phyloP scores from a whole-genome alignment of 257 asterid genomes.

The Plectranthus barbatus region DNA sequence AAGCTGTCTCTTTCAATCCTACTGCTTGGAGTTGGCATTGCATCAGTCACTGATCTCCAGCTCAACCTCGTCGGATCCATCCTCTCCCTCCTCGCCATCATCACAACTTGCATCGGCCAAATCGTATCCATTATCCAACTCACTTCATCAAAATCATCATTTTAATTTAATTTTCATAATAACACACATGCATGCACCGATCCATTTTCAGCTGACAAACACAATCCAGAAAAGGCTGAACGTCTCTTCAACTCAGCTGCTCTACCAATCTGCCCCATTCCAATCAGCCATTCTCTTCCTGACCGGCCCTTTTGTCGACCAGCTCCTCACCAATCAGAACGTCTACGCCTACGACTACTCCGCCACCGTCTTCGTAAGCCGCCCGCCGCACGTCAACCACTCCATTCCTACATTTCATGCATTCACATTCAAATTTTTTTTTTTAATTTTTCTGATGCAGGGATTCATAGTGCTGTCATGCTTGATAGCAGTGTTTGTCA shows the following conservation, averaged over 20 bases:
- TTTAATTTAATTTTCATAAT: too few species aligned
- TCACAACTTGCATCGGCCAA: slow-evolving; percentile 89
- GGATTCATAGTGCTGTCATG: slow-evolving; percentile 59
- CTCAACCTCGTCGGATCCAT: slow-evolving; percentile 74
- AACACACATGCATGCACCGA: too few species aligned
- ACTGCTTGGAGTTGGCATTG: slow-evolving; percentile 77
- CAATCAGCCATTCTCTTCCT: slow-evolving; percentile 75
- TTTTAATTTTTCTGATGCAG: too few species aligned
- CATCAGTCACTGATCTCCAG: too few species aligned
- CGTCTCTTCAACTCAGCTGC: slow-evolving; percentile 71
- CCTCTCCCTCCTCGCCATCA: slow-evolving; percentile 73
- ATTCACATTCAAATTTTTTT: too few species aligned
- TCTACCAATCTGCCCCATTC: slow-evolving; percentile 90
- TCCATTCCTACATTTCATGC: too few species aligned
- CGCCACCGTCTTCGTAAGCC: slow-evolving; percentile 51
- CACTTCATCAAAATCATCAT: neutral
- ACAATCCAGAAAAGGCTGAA: too few species aligned
- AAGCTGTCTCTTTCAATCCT: slow-evolving; percentile 56
- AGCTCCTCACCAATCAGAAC: slow-evolving; percentile 55
- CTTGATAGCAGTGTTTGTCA: too few species aligned
- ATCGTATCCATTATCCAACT: slow-evolving; percentile 29
- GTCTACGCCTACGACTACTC: slow-evolving; percentile 70
- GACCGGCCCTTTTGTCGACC: slow-evolving; percentile 70
- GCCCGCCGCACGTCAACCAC: too few species aligned
- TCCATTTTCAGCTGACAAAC: slow-evolving; percentile 64